Percentiles rank a stretch among this genome's conserved stretches.
phyloP scores from a whole-genome alignment of 768 basidiomycete species.

The Epithele typhae region DNA sequence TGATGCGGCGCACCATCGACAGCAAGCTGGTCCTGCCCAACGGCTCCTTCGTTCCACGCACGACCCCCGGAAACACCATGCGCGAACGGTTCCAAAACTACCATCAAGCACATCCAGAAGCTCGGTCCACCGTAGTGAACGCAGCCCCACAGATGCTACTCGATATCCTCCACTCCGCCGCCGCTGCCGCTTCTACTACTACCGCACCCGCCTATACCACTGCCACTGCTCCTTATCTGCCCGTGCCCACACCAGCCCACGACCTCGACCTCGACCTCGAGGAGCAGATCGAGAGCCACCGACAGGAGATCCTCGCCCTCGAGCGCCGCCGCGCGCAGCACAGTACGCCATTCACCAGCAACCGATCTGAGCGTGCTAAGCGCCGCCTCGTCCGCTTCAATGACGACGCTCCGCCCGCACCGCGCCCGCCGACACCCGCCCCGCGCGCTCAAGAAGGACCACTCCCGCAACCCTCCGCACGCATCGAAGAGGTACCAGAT shows the following conservation, averaged over 20 bases:
- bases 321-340: background rate
- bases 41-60: constrained; percentile 21
- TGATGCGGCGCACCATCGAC: constrained; percentile 20
- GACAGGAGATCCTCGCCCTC: constrained; percentile 1
- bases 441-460: background rate
- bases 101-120: background rate
- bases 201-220: background rate
- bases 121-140: background rate
- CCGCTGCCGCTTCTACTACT: too few species aligned
- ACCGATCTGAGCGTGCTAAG: background rate
- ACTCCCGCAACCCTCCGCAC: background rate
- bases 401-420: background rate
- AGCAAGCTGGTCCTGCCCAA: constrained; percentile 22
- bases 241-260: too few species aligned
- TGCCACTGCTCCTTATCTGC: constrained; percentile 1
- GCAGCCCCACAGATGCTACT: background rate
- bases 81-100: constrained; percentile 6
- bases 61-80: constrained; percentile 1
- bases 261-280: background rate
- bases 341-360: background rate
- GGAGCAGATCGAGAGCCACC: constrained; percentile 1
- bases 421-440: background rate
- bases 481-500: constrained; percentile 1
- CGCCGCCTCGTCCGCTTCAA: background rate
- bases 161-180: background rate